These are phyloP conservation scores for Endotrypanum monterogeii DNA, from an alignment of 208 protist species.

Conservation along the genomic window DNA sequence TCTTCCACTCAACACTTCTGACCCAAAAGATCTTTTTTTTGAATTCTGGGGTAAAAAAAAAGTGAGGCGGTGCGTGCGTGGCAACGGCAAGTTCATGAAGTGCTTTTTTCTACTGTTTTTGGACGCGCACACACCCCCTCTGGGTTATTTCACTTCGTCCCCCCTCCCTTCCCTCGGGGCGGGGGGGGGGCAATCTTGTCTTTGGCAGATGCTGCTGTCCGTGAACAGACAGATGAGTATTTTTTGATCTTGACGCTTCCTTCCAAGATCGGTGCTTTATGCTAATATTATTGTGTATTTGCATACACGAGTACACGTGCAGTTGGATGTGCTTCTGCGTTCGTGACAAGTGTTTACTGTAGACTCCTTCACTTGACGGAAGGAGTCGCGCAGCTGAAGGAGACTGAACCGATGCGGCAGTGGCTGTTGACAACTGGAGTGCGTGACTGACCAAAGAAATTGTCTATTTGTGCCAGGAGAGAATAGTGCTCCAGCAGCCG, in stretches of 20 bases:
- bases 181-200: too few species aligned
- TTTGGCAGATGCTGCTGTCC: background rate
- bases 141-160: background rate
- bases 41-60: too few species aligned
- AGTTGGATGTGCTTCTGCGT: background rate
- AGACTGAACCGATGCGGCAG: background rate
- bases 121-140: background rate
- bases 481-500: background rate
- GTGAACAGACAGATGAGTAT: background rate
- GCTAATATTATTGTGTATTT: background rate
- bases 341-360: background rate
- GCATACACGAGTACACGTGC: background rate
- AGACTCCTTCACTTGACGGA: background rate
- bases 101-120: background rate
- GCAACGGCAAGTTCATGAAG: background rate
- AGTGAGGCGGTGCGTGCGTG: background rate
- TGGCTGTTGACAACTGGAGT: too few species aligned
- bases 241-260: background rate
- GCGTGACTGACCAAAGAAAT: background rate
- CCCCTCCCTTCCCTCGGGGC: background rate
- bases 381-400: background rate
- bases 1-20: background rate
- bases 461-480: background rate
- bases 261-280: background rate
- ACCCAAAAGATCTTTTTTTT: too few species aligned